Evolutionary conservation across 805 yeast genomes (phyloP), one percentile per base, ranked within the genome.

Genomic region (Maudiozyma turicensis): DNA sequence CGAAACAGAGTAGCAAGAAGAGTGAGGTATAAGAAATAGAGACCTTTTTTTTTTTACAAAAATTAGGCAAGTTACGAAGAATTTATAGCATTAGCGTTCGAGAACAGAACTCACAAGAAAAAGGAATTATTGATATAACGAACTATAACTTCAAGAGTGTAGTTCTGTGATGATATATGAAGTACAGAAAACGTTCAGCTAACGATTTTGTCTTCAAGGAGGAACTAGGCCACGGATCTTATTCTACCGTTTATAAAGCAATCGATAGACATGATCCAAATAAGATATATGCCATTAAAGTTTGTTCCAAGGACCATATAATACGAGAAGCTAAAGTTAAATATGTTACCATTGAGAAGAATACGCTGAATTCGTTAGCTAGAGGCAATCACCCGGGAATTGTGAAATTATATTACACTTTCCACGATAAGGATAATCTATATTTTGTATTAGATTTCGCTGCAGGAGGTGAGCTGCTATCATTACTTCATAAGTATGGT

Each of bases 381-480:
- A 56, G 57, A 32, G 96, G 96, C 3, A 82, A 83, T 49, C 98
- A 93, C 62, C 96, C 97, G 0, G 99, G 99, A 1, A 84, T 93
- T 31, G 95, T 93, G 20, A 86, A 90, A 44, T 71, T 93, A 44
- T 86, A 87, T 67, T 93, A 86, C 67, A 93, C 99, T 1, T 93
- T 93, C 68, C 99, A 93, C 66, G 99, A 93, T 65, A 87, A 86
- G 43, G 77, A 80, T 51, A 82, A 88, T 34, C 71, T 93, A 38
- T 93, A 88, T 63, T 93, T 90, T 65, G 99, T 91, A 37, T 77
- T 93, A 48, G 98, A 93, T 66, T 86, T 82, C 62, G 98, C 98
- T 2, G 84, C 91, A 51, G 87, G 89, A 58, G 99, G 99, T n/a
- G 99, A 93, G 66, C 70, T 93, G 45, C 72, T 93, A 35, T 78